These are phyloP conservation scores for Bathelium albidoporum DNA, from an alignment of 495 filamentous ascomycete genomes.

Conservation along the genomic window DNA sequence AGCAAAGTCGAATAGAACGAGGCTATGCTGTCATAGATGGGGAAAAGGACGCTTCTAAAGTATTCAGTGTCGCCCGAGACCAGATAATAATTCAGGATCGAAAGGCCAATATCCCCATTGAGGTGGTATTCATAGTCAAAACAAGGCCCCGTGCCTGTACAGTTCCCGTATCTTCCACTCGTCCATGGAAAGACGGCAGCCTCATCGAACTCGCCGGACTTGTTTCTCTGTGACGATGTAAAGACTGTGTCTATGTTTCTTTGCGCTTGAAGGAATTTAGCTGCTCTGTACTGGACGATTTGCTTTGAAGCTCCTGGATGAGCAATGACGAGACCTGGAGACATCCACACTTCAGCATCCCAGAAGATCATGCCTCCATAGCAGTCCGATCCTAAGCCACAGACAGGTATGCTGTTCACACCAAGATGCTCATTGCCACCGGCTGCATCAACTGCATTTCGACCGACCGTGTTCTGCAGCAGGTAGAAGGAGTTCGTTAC, in stretches of 20 bases:
- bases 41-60: conserved; percentile 45
- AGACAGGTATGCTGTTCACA: conserved; percentile 49
- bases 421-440: conserved; percentile 33
- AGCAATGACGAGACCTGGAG: conserved; percentile 50
- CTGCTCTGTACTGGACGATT: conserved; percentile 48
- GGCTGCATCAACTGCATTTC: conserved; percentile 34
- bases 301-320: conserved; percentile 47
- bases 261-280: conserved; percentile 42
- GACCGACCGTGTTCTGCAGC: conserved; percentile 52
- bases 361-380: conserved; percentile 45
- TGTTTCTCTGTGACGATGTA: conserved; percentile 34
- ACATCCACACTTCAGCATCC: conserved; percentile 57
- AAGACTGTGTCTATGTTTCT: conserved; percentile 27
- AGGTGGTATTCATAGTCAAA: conserved; percentile 58
- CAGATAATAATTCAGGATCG: conserved; percentile 50
- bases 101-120: conserved; percentile 64
- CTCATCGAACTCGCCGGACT: conserved; percentile 35
- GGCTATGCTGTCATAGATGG: conserved; percentile 49
- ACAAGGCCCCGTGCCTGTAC: conserved; percentile 55
- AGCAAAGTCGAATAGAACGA: conserved; percentile 47
- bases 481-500: conserved; percentile 61
- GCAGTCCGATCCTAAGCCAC: conserved; percentile 51
- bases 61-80: conserved; percentile 46
- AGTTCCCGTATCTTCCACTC: conserved; percentile 54
- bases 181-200: conserved; percentile 56